Percentiles rank a stretch among this genome's conserved stretches.
Evolutionary conservation across 805 yeast species (phyloP).

Genomic region (Millerozyma acaciae): DNA sequence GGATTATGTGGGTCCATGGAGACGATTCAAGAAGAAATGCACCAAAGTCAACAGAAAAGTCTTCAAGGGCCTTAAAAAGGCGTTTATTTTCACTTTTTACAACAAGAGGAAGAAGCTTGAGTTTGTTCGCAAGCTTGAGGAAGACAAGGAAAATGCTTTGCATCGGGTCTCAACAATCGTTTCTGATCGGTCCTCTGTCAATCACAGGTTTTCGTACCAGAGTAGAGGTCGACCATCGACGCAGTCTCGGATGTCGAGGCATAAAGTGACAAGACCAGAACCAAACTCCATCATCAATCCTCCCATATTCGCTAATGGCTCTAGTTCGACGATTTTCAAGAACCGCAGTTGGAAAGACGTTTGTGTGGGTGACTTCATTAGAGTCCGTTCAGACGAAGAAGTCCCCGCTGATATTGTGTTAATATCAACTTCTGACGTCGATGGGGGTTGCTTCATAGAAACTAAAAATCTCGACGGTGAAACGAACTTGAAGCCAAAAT

Average conservation of each 20-base stretch:
- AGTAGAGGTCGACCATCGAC: conserved; percentile 7
- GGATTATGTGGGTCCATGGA: conserved; percentile 60
- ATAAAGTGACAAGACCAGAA: conserved; percentile 8
- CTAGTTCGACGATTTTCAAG: conserved; percentile 26
- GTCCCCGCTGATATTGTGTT: conserved; percentile 72
- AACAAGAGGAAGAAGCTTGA: conserved; percentile 22
- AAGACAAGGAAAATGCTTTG: conserved; percentile 25
- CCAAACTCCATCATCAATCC: conserved; percentile 23
- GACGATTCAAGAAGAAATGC: conserved; percentile 60
- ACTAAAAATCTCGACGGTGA: conserved; percentile 85
- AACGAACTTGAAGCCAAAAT: conserved; percentile 63
- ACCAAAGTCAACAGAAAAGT: conserved; percentile 27
- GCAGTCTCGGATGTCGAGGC: background rate
- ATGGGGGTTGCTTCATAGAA: conserved; percentile 71
- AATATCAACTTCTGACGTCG: conserved; percentile 62
- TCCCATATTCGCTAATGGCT: conserved; percentile 3
- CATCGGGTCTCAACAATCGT: conserved; percentile 35
- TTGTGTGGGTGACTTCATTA: conserved; percentile 66
- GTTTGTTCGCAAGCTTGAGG: conserved; percentile 20
- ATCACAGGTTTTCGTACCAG: conserved; percentile 3
- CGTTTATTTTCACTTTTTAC: conserved; percentile 21
- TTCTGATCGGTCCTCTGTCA: conserved; percentile 25
- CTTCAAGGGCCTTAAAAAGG: conserved; percentile 17
- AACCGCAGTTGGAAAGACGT: conserved; percentile 66
- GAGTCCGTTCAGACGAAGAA: conserved; percentile 72